Percentiles rank a stretch among this genome's conserved stretches.
These are phyloP conservation scores for Russula vinacea DNA, from an alignment of 768 basidiomycete genomes.

Conservation along the genomic window DNA sequence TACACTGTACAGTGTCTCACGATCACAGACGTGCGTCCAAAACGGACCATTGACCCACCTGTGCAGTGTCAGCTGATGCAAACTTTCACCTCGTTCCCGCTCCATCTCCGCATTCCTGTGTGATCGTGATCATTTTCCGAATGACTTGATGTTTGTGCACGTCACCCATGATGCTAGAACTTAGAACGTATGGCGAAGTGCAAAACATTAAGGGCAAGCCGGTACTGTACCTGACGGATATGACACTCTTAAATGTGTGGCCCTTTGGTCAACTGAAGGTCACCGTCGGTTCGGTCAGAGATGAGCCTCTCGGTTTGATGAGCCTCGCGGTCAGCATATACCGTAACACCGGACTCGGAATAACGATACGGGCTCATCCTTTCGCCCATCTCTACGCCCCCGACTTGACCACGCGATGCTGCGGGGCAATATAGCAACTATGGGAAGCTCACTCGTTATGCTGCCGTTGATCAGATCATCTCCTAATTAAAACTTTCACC, in stretches of 20 bases:
- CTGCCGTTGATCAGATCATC: neutral
- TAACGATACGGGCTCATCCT: constrained; percentile 1
- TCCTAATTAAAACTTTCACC: neutral
- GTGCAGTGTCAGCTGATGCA: neutral
- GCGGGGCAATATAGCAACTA: neutral
- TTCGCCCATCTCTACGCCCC: neutral
- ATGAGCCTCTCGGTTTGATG: neutral
- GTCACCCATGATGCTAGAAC: neutral
- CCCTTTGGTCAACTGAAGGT: neutral
- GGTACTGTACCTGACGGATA: neutral
- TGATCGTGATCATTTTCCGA: neutral
- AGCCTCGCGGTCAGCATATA: neutral
- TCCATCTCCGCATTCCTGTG: neutral
- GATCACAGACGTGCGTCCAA: neutral
- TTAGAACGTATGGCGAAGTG: neutral
- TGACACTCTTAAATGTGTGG: neutral
- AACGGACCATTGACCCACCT: neutral
- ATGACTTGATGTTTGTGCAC: neutral
- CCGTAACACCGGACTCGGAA: neutral
- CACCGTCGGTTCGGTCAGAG: neutral
- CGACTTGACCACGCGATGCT: neutral
- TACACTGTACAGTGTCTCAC: neutral
- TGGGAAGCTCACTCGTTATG: neutral
- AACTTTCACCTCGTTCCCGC: neutral
- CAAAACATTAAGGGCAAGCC: neutral